A percentile compares a stretch with the other conserved stretches of the same genome.
Evolutionary conservation across 2,329 filamentous ascomycete genomes (phyloP).

Genomic region (Aschersonia sp.): DNA sequence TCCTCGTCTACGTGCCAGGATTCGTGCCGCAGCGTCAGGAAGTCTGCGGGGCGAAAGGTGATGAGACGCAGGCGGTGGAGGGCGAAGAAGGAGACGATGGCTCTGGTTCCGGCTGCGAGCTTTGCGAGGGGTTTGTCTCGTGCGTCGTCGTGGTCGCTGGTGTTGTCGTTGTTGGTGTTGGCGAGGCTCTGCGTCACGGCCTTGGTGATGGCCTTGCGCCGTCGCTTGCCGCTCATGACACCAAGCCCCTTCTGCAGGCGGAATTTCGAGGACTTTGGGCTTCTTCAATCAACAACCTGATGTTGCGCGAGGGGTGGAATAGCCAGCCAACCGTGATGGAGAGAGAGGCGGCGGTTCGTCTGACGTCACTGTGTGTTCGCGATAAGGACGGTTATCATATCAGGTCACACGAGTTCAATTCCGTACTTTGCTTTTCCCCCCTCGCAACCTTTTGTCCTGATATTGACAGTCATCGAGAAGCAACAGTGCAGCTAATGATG

Average conservation of each 20-base stretch:
- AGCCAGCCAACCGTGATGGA: too few relatives aligned
- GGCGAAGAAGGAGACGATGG: neutral
- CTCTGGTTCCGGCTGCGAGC: neutral
- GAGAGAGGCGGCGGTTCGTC: too few relatives aligned
- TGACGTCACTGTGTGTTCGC: too few relatives aligned
- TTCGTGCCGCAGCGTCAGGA: slow-evolving; percentile 1
- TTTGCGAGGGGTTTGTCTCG: neutral
- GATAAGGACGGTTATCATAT: too few relatives aligned
- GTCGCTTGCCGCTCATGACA: neutral
- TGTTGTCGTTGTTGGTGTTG: neutral
- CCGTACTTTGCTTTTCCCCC: too few relatives aligned
- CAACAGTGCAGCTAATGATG: too few relatives aligned
- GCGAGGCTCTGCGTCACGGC: neutral
- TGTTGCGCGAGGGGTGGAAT: too few relatives aligned
- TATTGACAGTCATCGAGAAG: too few relatives aligned
- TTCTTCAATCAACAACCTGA: too few relatives aligned
- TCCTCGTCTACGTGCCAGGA: slow-evolving; percentile 1
- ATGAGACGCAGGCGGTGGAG: neutral
- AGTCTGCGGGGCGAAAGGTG: slow-evolving; percentile 1
- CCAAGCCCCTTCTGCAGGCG: neutral
- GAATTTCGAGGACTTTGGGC: too few relatives aligned
- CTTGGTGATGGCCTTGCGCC: neutral
- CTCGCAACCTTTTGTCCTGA: too few relatives aligned
- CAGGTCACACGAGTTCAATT: too few relatives aligned
- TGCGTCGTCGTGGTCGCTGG: neutral